Evolutionary conservation across 768 basidiomycete species (phyloP).

Genomic region (Kwoniella bestiolae): DNA sequence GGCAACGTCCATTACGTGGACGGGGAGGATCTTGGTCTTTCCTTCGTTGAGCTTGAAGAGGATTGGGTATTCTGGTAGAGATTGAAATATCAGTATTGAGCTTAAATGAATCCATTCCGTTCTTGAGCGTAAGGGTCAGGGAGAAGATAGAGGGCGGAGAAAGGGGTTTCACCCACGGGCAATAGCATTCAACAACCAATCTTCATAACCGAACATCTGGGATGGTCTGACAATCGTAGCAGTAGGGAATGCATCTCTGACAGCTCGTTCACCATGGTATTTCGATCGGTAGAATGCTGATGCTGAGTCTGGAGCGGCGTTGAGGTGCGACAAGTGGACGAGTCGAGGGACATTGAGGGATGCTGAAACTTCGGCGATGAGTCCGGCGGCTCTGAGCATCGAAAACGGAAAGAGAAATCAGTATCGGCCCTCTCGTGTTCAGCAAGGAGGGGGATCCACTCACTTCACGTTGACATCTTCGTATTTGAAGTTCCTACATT

Average conservation of each 20-base stretch:
- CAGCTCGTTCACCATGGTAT: slow-evolving; percentile 83
- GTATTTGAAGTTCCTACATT: slow-evolving; percentile 82
- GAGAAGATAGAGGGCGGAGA: too few species aligned
- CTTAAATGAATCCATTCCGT: too few species aligned
- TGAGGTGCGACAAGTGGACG: slow-evolving; percentile 93
- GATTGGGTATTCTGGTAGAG: slow-evolving; percentile 75
- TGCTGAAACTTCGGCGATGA: slow-evolving; percentile 81
- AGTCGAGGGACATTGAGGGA: slow-evolving; percentile 78
- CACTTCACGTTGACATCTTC: slow-evolving; percentile 73
- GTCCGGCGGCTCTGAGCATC: slow-evolving; percentile 66
- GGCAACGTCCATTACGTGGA: slow-evolving; percentile 93
- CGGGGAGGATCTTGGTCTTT: slow-evolving; percentile 83
- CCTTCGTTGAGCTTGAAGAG: slow-evolving; percentile 93
- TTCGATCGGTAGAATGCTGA: slow-evolving; percentile 89
- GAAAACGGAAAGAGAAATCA: neutral
- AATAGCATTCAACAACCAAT: slow-evolving; percentile 89
- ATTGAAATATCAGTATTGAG: too few species aligned
- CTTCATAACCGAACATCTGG: slow-evolving; percentile 90
- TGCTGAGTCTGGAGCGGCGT: slow-evolving; percentile 76
- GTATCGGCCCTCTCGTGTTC: neutral
- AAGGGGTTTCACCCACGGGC: slow-evolving; percentile 84
- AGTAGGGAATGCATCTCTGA: slow-evolving; percentile 77
- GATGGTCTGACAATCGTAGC: slow-evolving; percentile 89
- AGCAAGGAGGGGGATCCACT: slow-evolving; percentile 6
- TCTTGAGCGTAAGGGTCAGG: too few species aligned